Percentiles rank a stretch among this genome's conserved stretches.
These are phyloP conservation scores for Auricularia sp. DNA, from an alignment of 768 basidiomycete species.

Conservation along the genomic window DNA sequence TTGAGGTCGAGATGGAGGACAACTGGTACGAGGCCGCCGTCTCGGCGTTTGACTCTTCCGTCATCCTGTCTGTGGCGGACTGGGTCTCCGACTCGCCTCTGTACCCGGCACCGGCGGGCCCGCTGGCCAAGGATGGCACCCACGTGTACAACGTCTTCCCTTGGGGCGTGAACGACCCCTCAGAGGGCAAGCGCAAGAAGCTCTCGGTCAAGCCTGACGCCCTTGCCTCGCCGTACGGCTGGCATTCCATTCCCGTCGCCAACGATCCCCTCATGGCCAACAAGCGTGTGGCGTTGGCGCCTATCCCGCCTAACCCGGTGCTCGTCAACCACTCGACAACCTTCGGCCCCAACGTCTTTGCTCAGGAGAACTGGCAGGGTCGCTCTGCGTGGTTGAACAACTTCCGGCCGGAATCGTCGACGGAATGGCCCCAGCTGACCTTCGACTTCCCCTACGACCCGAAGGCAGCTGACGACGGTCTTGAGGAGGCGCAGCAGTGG, in stretches of 20 bases:
- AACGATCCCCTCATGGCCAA: conserved; percentile 47
- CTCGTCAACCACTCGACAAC: conserved; percentile 63
- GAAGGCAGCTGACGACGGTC: conserved; percentile 50
- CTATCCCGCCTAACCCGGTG: conserved; percentile 17
- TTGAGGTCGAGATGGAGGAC: conserved; percentile 88
- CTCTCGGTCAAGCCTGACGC: conserved; percentile 63
- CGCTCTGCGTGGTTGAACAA: conserved; percentile 56
- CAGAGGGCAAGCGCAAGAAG: conserved; percentile 49
- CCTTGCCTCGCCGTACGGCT: conserved; percentile 78
- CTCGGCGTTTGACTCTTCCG: conserved; percentile 59
- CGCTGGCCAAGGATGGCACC: conserved; percentile 4
- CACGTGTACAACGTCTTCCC: conserved; percentile 60
- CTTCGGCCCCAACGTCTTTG: conserved; percentile 84
- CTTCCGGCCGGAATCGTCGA: conserved; percentile 60
- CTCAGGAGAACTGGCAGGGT: conserved; percentile 90
- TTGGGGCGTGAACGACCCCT: conserved; percentile 83
- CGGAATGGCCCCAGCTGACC: conserved; percentile 29
- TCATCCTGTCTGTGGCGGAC: conserved; percentile 83
- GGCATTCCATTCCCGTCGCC: conserved; percentile 73
- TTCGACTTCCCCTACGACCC: conserved; percentile 77
- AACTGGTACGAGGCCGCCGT: conserved; percentile 95
- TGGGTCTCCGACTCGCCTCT: conserved; percentile 73
- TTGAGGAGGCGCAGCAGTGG: conserved; percentile 66
- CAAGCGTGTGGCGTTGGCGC: conserved; percentile 14
- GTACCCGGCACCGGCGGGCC: conserved; percentile 26